Conservation (phyloP, 1,139 yeast species). For the Lizanozyma gosingica region DNA sequence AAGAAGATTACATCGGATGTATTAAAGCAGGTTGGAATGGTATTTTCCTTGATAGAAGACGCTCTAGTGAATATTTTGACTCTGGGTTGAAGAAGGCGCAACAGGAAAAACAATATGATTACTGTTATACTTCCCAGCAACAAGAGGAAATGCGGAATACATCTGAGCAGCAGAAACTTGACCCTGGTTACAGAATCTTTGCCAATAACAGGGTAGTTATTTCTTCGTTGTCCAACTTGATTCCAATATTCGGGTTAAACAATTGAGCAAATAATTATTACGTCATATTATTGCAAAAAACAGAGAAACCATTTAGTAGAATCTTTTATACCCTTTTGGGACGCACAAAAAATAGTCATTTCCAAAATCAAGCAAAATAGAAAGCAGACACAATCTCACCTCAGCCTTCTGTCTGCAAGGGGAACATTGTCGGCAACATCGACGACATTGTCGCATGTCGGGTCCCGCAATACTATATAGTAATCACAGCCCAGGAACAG, state of each 20-base stretch:
- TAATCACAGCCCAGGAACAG: too few species aligned
- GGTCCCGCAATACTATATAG: too few species aligned
- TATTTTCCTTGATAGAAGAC: constrained; percentile 38
- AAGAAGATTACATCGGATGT: constrained; percentile 46
- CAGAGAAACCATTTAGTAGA: too few species aligned
- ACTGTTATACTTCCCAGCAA: background rate
- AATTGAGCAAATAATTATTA: too few species aligned
- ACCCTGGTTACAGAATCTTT: constrained; percentile 6
- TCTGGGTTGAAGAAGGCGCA: background rate
- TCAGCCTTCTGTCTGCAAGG: too few species aligned
- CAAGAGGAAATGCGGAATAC: background rate
- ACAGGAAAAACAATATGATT: background rate
- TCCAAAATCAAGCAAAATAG: too few species aligned
- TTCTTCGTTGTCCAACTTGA: constrained; percentile 18
- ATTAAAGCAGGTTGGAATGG: constrained; percentile 55
- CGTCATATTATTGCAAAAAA: too few species aligned
- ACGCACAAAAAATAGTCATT: too few species aligned
- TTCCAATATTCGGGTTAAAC: background rate
- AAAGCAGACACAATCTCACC: too few species aligned
- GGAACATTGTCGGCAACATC: too few species aligned
- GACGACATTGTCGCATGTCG: too few species aligned
- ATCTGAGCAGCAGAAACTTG: background rate
- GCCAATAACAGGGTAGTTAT: constrained; percentile 31
- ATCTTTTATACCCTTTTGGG: too few species aligned
- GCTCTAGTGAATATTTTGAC: background rate